Percentiles rank a stretch among this genome's conserved stretches.
Conservation (phyloP, 2,329 filamentous ascomycete genomes). For the Clonostachys chloroleuca region DNA sequence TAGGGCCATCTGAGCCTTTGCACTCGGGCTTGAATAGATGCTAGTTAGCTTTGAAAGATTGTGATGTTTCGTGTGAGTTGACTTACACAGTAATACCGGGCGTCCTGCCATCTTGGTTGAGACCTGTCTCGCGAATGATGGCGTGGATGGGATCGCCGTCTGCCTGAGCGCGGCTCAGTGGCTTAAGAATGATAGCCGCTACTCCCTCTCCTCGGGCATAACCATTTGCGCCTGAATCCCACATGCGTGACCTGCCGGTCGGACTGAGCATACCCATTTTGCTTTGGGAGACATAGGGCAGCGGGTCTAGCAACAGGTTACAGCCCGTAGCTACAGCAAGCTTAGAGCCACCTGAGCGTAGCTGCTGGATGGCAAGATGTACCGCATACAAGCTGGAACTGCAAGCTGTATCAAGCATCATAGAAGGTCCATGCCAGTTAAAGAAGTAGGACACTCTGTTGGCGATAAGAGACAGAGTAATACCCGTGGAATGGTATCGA, state of each 20-base stretch:
- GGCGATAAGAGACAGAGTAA: slow-evolving; percentile 5
- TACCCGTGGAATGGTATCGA: slow-evolving; percentile 6
- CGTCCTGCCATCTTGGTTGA: slow-evolving; percentile 30
- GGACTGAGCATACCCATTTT: slow-evolving; percentile 7
- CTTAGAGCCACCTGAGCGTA: slow-evolving; percentile 11
- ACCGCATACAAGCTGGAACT: slow-evolving; percentile 41
- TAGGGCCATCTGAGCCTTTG: slow-evolving; percentile 28
- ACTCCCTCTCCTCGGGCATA: slow-evolving; percentile 7
- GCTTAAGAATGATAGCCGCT: slow-evolving; percentile 31
- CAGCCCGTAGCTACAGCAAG: slow-evolving; percentile 4
- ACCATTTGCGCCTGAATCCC: slow-evolving; percentile 9
- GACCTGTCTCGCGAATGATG: slow-evolving; percentile 21
- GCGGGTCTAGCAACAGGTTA: slow-evolving; percentile 7
- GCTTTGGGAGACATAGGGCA: slow-evolving; percentile 5
- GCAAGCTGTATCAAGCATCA: slow-evolving; percentile 45
- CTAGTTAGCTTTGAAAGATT: too few species aligned
- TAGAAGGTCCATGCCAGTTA: slow-evolving; percentile 43
- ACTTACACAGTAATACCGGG: slow-evolving; percentile 27
- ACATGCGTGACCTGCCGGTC: slow-evolving; percentile 26
- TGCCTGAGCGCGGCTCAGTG: slow-evolving; percentile 29
- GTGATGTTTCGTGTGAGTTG: too few species aligned
- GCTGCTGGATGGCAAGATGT: slow-evolving; percentile 39
- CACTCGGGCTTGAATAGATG: slow-evolving; percentile 29
- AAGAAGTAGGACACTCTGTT: slow-evolving; percentile 14
- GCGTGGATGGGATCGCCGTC: slow-evolving; percentile 31